Conservation (phyloP, 73 alveolate genomes). For the Tetrahymena malaccensis region DNA sequence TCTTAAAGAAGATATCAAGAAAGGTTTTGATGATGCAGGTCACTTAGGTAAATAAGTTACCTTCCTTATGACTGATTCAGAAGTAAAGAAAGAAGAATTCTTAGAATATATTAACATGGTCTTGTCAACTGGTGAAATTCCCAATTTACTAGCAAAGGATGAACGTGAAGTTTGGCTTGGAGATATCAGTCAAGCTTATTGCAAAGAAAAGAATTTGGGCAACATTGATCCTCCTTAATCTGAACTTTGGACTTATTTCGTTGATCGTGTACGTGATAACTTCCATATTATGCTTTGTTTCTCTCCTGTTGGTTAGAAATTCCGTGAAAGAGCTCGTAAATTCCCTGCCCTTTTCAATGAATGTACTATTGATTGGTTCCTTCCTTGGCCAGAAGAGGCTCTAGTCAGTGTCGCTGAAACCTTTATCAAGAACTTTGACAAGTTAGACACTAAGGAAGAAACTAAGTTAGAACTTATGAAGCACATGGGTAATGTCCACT, state of each 20-base stretch:
- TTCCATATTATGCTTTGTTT: constrained; percentile 97
- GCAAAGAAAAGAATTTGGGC: constrained; percentile 77
- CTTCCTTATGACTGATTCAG: constrained; percentile 99
- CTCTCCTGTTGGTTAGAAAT: constrained; percentile 98
- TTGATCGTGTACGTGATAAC: constrained; percentile 97
- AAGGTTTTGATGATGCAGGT: constrained; percentile 86
- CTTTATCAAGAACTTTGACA: constrained; percentile 71
- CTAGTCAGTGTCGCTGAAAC: constrained; percentile 90
- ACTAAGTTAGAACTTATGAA: constrained; percentile 78
- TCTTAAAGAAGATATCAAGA: constrained; percentile 84
- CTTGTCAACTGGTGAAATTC: constrained; percentile 99
- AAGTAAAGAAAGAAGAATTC: constrained; percentile 97
- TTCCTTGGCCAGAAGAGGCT: constrained; percentile 99
- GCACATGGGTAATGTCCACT: constrained; percentile 99
- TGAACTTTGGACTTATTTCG: constrained; percentile 82
- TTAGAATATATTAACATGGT: constrained; percentile 96
- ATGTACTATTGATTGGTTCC: constrained; percentile 99
- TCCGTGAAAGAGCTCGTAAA: constrained; percentile 98
- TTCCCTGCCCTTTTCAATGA: constrained; percentile 99
- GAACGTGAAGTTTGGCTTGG: constrained; percentile 93
- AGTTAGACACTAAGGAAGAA: constrained; percentile 83
- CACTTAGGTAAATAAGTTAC: constrained; percentile 87
- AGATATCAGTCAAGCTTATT: constrained; percentile 70
- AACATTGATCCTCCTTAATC: constrained; percentile 78
- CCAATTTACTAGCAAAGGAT: constrained; percentile 98